These are phyloP conservation scores for Pythium apleroticum DNA, from an alignment of 352 stramenopile species.

Conservation along the genomic window DNA sequence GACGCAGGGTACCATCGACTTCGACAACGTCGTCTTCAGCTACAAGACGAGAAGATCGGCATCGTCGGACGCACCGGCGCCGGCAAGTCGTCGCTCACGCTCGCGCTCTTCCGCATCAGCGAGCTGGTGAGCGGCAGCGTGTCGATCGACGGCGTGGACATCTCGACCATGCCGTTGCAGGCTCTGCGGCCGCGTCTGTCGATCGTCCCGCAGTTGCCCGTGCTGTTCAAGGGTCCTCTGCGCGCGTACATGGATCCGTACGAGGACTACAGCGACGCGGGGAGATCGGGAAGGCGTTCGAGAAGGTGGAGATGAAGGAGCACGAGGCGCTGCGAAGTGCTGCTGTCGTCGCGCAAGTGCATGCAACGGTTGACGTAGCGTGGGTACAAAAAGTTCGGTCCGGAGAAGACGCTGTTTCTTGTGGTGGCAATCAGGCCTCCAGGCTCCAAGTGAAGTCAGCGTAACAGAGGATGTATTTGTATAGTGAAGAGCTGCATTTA, in stretches of 20 bases:
- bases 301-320: constrained; percentile 65
- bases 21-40: constrained; percentile 79
- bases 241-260: constrained; percentile 88
- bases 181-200: constrained; percentile 28
- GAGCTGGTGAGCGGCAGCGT: constrained; percentile 24
- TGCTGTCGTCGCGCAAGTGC: too few relatives aligned
- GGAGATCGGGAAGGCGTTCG: constrained; percentile 70
- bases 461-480: too few relatives aligned
- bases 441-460: too few relatives aligned
- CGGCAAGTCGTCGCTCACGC: constrained; percentile 35
- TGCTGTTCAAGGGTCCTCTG: constrained; percentile 86
- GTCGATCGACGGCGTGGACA: constrained; percentile 33
- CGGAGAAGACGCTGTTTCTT: too few relatives aligned
- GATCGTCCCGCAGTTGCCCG: constrained; percentile 58
- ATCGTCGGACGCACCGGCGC: too few relatives aligned
- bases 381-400: too few relatives aligned
- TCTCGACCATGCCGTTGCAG: constrained; percentile 23
- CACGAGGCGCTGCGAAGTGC: too few relatives aligned
- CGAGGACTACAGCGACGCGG: constrained; percentile 59
- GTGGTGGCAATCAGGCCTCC: too few relatives aligned
- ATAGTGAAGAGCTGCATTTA: too few relatives aligned
- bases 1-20: constrained; percentile 54
- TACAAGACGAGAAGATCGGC: constrained; percentile 43
- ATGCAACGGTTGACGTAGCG: too few relatives aligned
- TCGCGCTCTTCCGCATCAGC: constrained; percentile 47